Percentiles rank a stretch among this genome's conserved stretches.
Evolutionary conservation across 2,329 filamentous ascomycete species (phyloP).

Genomic region (Orbilia quercus): DNA sequence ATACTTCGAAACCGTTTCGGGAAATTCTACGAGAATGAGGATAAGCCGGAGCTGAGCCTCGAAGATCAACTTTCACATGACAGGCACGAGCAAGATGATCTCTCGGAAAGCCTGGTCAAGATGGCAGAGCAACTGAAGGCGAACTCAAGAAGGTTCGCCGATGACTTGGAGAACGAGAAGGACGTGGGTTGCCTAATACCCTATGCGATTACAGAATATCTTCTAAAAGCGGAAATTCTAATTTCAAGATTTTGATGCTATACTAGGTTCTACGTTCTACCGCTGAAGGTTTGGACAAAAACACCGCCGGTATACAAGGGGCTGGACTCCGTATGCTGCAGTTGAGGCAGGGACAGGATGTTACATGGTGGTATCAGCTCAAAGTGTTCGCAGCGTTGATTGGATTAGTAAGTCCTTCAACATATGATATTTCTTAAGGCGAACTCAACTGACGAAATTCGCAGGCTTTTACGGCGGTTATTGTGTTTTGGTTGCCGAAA

Average conservation of each 20-base stretch:
- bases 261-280: conserved; percentile 35
- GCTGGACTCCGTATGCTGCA: conserved; percentile 52
- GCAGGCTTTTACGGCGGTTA: conserved; percentile 50
- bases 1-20: conserved; percentile 47
- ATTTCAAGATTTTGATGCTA: too few relatives aligned
- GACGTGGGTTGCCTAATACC: conserved; percentile 66
- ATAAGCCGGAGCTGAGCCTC: conserved; percentile 27
- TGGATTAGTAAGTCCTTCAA: conserved; percentile 43
- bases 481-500: conserved; percentile 53
- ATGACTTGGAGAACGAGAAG: conserved; percentile 77
- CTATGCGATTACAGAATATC: background rate
- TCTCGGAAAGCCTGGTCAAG: conserved; percentile 82
- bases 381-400: conserved; percentile 55
- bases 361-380: conserved; percentile 55
- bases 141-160: conserved; percentile 77
- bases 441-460: background rate
- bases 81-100: conserved; percentile 81
- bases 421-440: background rate
- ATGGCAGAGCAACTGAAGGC: conserved; percentile 82
- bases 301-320: conserved; percentile 40
- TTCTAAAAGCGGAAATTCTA: background rate
- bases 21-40: conserved; percentile 24
- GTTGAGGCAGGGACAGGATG: conserved; percentile 48
- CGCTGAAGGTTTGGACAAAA: conserved; percentile 46
- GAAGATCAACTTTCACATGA: conserved; percentile 67